Evolutionary conservation across 2,329 filamentous ascomycete species (phyloP), one percentile per base, ranked within the genome.

Genomic region (Thielaviopsis euricoi): DNA sequence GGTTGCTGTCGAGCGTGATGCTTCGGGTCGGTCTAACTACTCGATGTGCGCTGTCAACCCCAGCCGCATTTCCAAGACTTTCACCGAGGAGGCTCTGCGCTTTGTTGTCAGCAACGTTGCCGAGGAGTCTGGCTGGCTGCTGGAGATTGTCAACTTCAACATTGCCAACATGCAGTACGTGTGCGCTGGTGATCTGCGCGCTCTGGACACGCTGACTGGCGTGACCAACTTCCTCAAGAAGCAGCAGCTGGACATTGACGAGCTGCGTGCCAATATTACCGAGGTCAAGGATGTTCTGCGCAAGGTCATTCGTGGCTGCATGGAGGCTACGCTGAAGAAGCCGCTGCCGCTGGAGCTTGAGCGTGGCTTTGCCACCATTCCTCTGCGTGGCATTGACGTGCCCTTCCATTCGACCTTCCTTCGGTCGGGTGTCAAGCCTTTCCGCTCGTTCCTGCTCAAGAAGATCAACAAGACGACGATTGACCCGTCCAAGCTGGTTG

Each of bases 401-500:
- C 93, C 93, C 51, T 98, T 98, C 87, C 93, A 98, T 79, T 93
- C 87, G 65, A 98, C 93, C 19, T 98, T 98, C 79, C 75, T 98
- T 73, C 87, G 94, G 58, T 95, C 89, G 46, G 94, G 93, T 66
- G 93, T 98, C 71, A 98, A 98, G 79, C 93, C 94, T 52, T 98
- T 98, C 89, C 82, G 93, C 64, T 91, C 85, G 51, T 98, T 98
- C 82, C 73, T 98, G 69, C 85, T 97, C 66, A 98, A 97, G 87
- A 98, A 98, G 82, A 97, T 98, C 76, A 89, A 97, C 80, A 95
- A 95, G 82, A 96, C 90, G 23, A 94, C 87, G 57, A 97, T 98
- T 70, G 93, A 98, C 70, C 93, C 93, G 5, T 86, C 87, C 70
- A 97, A 97, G 79, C 75, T 98, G 67, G 80, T 98, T 64, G 93